A percentile compares a stretch with the other conserved stretches of the same genome.
phyloP scores from a whole-genome alignment of 768 basidiomycete species.

The Psilocybe subaeruginosa region DNA sequence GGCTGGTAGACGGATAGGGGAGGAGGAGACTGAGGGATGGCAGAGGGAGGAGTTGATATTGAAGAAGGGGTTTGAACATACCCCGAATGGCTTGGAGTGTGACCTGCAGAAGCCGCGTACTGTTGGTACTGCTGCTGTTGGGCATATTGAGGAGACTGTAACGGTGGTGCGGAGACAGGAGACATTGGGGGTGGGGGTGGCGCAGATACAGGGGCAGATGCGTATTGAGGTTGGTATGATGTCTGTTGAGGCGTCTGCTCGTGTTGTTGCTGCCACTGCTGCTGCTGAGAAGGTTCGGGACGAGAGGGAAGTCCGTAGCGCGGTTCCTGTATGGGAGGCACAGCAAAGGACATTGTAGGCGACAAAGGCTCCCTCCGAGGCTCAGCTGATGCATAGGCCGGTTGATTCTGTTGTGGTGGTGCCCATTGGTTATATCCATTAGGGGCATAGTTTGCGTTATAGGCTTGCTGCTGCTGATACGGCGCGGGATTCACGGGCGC shows the following conservation, averaged over 20 bases:
- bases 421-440: conserved; percentile 39
- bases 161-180: conserved; percentile 6
- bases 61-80: background rate
- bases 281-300: conserved; percentile 14
- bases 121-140: conserved; percentile 27
- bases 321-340: conserved; percentile 24
- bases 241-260: conserved; percentile 11
- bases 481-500: conserved; percentile 22
- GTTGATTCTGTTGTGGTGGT: conserved; percentile 24
- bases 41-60: conserved; percentile 16
- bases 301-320: conserved; percentile 20
- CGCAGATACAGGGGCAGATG: background rate
- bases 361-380: conserved; percentile 19
- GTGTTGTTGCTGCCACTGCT: conserved; percentile 20
- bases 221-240: conserved; percentile 8
- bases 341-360: conserved; percentile 16
- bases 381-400: conserved; percentile 16
- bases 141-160: conserved; percentile 13
- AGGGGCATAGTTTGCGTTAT: conserved; percentile 31
- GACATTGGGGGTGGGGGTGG: background rate
- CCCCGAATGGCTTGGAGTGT: too few species aligned
- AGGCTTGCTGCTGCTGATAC: conserved; percentile 32
- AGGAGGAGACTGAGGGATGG: conserved; percentile 24
- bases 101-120: conserved; percentile 12
- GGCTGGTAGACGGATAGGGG: conserved; percentile 25